Percentiles rank a stretch among this genome's conserved stretches.
Conservation (phyloP, 176 grass and related monocot genomes). For the Pharus latifolius region DNA sequence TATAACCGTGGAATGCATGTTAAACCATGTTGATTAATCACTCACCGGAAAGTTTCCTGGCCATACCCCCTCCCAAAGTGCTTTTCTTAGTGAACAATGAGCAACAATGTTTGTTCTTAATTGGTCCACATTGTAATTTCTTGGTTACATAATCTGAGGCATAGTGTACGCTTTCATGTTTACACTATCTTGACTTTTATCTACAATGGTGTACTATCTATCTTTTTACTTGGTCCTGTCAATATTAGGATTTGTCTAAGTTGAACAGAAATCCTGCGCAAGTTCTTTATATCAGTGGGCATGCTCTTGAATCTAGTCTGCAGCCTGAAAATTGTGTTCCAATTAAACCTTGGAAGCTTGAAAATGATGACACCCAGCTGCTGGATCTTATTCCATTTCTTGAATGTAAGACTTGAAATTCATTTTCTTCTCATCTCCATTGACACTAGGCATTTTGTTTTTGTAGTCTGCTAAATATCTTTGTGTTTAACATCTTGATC, state of each 20-base stretch:
- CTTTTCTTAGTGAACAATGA: background rate
- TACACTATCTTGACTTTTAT: slow-evolving; percentile 2
- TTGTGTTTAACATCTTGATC: slow-evolving; percentile 4
- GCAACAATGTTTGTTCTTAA: too few species aligned
- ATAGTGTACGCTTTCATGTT: background rate
- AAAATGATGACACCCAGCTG: slow-evolving; percentile 79
- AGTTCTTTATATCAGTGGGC: slow-evolving; percentile 84
- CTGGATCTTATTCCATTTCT: slow-evolving; percentile 99
- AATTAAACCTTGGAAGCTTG: slow-evolving; percentile 92
- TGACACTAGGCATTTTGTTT: background rate
- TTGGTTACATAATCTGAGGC: background rate
- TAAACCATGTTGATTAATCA: background rate
- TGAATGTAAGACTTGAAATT: slow-evolving; percentile 61
- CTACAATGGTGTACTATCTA: background rate
- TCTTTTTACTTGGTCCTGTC: slow-evolving; percentile 3
- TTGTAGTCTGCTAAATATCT: slow-evolving; percentile 13
- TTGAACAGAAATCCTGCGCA: slow-evolving; percentile 82
- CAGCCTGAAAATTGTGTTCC: slow-evolving; percentile 72
- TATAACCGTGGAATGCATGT: too few species aligned
- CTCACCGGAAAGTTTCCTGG: background rate
- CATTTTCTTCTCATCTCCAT: background rate
- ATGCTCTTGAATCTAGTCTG: slow-evolving; percentile 71
- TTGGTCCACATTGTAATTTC: background rate
- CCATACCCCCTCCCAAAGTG: background rate
- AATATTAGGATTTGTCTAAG: slow-evolving; percentile 77